Percentiles rank a stretch among this genome's conserved stretches.
Evolutionary conservation across 2,329 filamentous ascomycete genomes (phyloP).

Genomic region (Hysterium pulicare): DNA sequence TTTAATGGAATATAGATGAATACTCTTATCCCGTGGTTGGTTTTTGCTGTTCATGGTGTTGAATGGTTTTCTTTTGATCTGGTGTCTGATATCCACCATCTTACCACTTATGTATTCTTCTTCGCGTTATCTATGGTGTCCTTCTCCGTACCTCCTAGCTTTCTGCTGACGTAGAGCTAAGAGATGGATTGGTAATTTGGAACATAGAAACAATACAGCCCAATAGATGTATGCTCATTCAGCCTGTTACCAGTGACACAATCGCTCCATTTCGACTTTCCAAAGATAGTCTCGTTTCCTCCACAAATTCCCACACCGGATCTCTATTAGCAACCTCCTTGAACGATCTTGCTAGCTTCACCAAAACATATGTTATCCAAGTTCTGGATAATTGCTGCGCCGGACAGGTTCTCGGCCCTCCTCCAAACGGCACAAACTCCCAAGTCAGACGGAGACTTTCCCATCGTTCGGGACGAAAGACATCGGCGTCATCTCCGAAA

Average conservation of each 20-base stretch:
- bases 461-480: constrained; percentile 25
- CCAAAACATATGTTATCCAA: neutral
- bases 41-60: too few species aligned
- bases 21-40: too few species aligned
- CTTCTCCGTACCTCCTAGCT: too few species aligned
- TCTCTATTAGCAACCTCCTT: neutral
- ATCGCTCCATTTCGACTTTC: constrained; percentile 11
- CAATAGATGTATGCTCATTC: too few species aligned
- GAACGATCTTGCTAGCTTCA: neutral
- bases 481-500: constrained; percentile 20
- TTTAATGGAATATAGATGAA: too few species aligned
- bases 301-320: constrained; percentile 7
- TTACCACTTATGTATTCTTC: too few species aligned
- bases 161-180: too few species aligned
- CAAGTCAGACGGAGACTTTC: constrained; percentile 12
- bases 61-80: too few species aligned
- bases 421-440: constrained; percentile 24
- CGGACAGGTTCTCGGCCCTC: constrained; percentile 20
- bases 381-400: constrained; percentile 13
- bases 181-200: too few species aligned
- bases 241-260: constrained; percentile 46
- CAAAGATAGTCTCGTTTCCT: constrained; percentile 13
- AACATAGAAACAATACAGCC: too few species aligned
- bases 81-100: too few species aligned
- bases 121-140: too few species aligned